phyloP scores from a whole-genome alignment of 1,284 basidiomycete species.

The Lentinula novae-zelandiae region DNA sequence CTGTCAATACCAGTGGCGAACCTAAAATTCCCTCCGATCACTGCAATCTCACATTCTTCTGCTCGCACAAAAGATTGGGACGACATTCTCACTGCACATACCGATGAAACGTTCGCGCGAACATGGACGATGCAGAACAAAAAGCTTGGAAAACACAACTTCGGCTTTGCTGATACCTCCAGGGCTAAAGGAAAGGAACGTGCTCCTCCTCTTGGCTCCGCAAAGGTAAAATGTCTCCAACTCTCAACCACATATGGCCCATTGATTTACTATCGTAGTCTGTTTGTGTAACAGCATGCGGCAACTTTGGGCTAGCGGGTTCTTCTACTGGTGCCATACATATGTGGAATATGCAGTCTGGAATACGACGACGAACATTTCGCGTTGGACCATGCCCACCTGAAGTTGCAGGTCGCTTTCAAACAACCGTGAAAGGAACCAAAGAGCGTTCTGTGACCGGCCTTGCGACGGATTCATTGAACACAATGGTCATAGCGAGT shows the following conservation, averaged over 20 bases:
- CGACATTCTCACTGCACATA: conserved; percentile 88
- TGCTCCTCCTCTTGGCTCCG: conserved; percentile 42
- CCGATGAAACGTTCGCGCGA: conserved; percentile 75
- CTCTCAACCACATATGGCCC: neutral
- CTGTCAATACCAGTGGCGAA: conserved; percentile 78
- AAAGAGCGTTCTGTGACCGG: conserved; percentile 75
- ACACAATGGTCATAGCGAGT: conserved; percentile 76
- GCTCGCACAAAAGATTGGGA: conserved; percentile 95
- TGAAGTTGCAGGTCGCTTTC: conserved; percentile 42
- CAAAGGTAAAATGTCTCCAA: conserved; percentile 48
- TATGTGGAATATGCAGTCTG: conserved; percentile 97
- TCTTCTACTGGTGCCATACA: conserved; percentile 76
- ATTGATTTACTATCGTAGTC: conserved; percentile 40
- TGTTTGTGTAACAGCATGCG: conserved; percentile 92
- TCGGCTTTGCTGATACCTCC: conserved; percentile 42
- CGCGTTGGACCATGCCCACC: conserved; percentile 59
- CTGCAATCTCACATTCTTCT: conserved; percentile 75
- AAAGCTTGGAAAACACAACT: conserved; percentile 72
- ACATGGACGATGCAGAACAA: conserved; percentile 89
- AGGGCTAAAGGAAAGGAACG: conserved; percentile 48
- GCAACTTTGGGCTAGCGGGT: conserved; percentile 90
- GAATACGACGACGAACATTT: conserved; percentile 80
- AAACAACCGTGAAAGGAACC: conserved; percentile 36
- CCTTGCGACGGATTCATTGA: conserved; percentile 83
- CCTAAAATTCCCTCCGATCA: conserved; percentile 80